Conservation (phyloP, 306 rosid genomes). For the Myrica gale region DNA sequence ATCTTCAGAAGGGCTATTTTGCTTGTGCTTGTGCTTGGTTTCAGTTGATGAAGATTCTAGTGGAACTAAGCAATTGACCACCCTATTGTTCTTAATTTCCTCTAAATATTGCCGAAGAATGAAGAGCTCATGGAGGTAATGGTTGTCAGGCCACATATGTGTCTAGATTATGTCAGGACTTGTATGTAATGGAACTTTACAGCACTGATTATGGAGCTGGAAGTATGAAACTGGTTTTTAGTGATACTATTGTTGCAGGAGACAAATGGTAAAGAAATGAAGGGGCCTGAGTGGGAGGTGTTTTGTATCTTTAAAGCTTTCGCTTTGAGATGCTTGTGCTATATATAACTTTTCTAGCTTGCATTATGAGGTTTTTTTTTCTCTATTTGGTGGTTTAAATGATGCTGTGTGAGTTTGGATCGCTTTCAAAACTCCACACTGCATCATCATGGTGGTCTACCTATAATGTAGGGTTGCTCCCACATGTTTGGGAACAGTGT, state of each 20-base stretch:
- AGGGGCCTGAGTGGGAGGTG: neutral
- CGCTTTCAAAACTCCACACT: neutral
- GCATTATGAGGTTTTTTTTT: neutral
- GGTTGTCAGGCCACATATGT: neutral
- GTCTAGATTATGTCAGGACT: neutral
- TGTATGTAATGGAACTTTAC: neutral
- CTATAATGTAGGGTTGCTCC: neutral
- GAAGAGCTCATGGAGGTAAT: neutral
- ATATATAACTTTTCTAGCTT: neutral
- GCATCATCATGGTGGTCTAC: too few species aligned
- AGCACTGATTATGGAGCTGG: neutral
- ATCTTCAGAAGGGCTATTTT: neutral
- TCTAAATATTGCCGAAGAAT: neutral
- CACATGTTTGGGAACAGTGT: neutral
- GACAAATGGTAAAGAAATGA: slow-evolving; percentile 5
- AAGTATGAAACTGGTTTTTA: neutral
- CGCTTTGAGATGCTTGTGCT: neutral
- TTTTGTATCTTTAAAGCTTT: neutral
- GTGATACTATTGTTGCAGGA: neutral
- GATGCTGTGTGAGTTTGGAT: too few species aligned
- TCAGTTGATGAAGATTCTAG: neutral
- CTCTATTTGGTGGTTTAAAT: neutral
- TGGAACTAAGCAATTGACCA: neutral
- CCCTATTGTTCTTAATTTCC: neutral
- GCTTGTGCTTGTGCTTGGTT: neutral